Conservation (phyloP, 345 rosid genomes). For the Limnanthes douglasii region DNA sequence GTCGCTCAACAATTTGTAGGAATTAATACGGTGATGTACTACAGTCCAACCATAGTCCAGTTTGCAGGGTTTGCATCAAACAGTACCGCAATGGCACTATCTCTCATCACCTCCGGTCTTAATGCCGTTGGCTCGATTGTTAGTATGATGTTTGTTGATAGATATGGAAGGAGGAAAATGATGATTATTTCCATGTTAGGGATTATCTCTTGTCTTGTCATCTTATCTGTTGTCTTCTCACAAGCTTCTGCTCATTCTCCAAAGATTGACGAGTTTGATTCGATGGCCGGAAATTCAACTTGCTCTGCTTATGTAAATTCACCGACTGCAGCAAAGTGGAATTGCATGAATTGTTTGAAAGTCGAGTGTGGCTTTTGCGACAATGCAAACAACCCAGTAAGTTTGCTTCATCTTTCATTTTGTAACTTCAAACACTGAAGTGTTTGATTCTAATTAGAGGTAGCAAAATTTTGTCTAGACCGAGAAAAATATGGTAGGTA, state of each 20-base stretch:
- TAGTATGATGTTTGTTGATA: constrained; percentile 64
- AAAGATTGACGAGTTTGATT: constrained; percentile 11
- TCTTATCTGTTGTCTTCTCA: constrained; percentile 32
- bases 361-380: constrained; percentile 53
- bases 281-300: constrained; percentile 35
- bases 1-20: constrained; percentile 89
- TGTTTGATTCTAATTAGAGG: constrained; percentile 1
- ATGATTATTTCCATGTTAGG: constrained; percentile 77
- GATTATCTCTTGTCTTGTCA: constrained; percentile 39
- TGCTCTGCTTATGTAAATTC: constrained; percentile 30
- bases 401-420: neutral
- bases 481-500: too few species aligned
- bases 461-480: too few species aligned
- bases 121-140: constrained; percentile 64
- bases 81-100: constrained; percentile 62
- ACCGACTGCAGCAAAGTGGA: constrained; percentile 28
- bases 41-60: constrained; percentile 76
- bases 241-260: constrained; percentile 50
- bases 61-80: constrained; percentile 85
- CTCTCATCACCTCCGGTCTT: constrained; percentile 72
- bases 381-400: constrained; percentile 16
- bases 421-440: neutral
- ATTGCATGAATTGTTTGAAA: constrained; percentile 53
- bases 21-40: constrained; percentile 87
- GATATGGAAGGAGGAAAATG: constrained; percentile 62